Evolutionary conservation across 1,139 yeast genomes (phyloP).

Genomic region (Suhomyces wounanorum): DNA sequence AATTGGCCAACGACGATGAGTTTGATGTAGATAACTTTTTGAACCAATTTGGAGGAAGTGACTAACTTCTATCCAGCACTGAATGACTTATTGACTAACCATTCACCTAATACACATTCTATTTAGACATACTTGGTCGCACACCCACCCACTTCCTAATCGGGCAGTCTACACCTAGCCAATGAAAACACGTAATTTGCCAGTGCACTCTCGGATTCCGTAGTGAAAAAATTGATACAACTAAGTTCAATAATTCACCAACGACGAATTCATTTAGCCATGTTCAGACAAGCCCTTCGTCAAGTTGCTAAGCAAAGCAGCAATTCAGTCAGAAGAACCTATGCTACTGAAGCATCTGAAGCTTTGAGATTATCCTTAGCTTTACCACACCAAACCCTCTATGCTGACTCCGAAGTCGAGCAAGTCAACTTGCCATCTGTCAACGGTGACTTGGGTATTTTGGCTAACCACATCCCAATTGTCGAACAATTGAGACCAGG

Average conservation of each 20-base stretch:
- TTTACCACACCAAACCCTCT: conserved; percentile 77
- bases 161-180: conserved; percentile 33
- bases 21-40: conserved; percentile 52
- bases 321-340: conserved; percentile 70
- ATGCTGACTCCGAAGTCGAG: conserved; percentile 54
- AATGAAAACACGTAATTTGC: conserved; percentile 26
- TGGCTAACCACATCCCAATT: conserved; percentile 97
- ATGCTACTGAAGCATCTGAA: conserved; percentile 83
- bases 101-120: neutral
- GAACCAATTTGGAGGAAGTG: conserved; percentile 43
- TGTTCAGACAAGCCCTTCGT: conserved; percentile 73
- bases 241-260: neutral
- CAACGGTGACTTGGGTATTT: conserved; percentile 95
- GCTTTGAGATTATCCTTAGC: conserved; percentile 88
- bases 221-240: conserved; percentile 13
- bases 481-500: conserved; percentile 98
- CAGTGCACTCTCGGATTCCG: conserved; percentile 14
- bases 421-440: conserved; percentile 97
- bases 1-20: conserved; percentile 35
- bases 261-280: conserved; percentile 20
- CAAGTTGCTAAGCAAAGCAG: conserved; percentile 66
- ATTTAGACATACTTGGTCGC: neutral
- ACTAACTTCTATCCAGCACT: neutral
- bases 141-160: conserved; percentile 23
- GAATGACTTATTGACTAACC: conserved; percentile 5